Evolutionary conservation across 257 asterid genomes (phyloP).

Genomic region (Scutellaria baicalensis): DNA sequence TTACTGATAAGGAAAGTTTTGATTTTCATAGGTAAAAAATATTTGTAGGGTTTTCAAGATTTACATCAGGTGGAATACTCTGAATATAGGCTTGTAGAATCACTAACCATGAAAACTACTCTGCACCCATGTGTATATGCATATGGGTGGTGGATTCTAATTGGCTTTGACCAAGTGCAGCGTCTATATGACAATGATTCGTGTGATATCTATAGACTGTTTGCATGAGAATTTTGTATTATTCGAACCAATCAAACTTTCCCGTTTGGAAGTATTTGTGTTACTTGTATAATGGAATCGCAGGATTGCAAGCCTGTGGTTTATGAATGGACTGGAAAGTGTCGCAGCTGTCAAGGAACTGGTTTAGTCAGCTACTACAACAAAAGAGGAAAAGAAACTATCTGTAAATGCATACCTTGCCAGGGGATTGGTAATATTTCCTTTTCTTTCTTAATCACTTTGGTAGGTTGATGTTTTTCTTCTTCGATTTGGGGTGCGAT

Average conservation of each 20-base stretch:
- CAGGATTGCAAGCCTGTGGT: constrained; percentile 87
- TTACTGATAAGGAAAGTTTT: background rate
- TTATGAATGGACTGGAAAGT: constrained; percentile 95
- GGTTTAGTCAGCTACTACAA: constrained; percentile 79
- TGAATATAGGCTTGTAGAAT: background rate
- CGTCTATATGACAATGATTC: background rate
- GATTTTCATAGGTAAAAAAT: background rate
- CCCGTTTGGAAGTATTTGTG: background rate
- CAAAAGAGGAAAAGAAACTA: constrained; percentile 78
- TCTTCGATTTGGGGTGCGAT: background rate
- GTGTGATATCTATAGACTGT: background rate
- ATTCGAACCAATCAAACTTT: background rate
- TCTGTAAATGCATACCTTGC: constrained; percentile 96
- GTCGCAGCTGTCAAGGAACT: constrained; percentile 93
- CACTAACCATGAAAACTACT: background rate
- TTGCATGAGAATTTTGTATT: background rate
- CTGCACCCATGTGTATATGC: background rate
- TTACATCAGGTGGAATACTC: background rate
- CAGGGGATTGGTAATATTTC: constrained; percentile 60
- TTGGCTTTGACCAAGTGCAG: background rate
- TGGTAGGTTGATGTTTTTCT: background rate
- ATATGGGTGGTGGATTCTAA: background rate
- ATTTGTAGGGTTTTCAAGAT: background rate
- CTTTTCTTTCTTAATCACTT: background rate
- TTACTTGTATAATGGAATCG: background rate